phyloP scores from a whole-genome alignment of 306 rosid genomes.

The Vicia villosa region DNA sequence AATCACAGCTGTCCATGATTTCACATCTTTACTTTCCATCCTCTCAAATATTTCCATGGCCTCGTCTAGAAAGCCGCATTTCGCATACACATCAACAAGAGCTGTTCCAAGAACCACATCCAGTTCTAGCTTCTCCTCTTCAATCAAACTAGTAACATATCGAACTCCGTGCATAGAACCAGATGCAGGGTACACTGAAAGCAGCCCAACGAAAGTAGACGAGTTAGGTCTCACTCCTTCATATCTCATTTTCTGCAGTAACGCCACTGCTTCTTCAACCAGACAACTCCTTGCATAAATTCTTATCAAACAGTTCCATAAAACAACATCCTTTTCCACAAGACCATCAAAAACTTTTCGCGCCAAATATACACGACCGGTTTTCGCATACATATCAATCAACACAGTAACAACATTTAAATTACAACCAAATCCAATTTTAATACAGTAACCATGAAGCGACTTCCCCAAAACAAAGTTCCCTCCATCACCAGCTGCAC shows the following conservation, averaged over 20 bases:
- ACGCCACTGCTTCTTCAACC: constrained; percentile 53
- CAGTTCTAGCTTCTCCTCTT: constrained; percentile 43
- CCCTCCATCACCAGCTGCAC: constrained; percentile 54
- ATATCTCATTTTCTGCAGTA: constrained; percentile 53
- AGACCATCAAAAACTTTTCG: too few relatives aligned
- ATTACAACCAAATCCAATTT: too few relatives aligned
- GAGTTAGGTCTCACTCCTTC: constrained; percentile 53
- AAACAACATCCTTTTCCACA: constrained; percentile 57
- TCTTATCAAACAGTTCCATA: constrained; percentile 72
- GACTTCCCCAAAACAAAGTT: constrained; percentile 41
- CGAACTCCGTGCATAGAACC: constrained; percentile 46
- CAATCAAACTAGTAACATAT: constrained; percentile 36
- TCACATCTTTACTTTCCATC: constrained; percentile 64
- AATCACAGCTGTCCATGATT: constrained; percentile 78
- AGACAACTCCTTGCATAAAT: constrained; percentile 55
- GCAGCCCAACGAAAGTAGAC: constrained; percentile 63
- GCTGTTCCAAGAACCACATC: constrained; percentile 72
- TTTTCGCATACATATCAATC: too few relatives aligned
- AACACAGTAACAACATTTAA: too few relatives aligned
- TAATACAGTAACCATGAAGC: constrained; percentile 60
- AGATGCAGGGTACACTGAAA: constrained; percentile 63
- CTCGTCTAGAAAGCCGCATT: constrained; percentile 67
- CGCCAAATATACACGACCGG: too few relatives aligned
- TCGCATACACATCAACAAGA: constrained; percentile 66
- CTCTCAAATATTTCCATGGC: constrained; percentile 57